Percentiles rank a stretch among this genome's conserved stretches.
Evolutionary conservation across 495 filamentous ascomycete genomes (phyloP).

Genomic region (Rostrohypoxylon terebratum): DNA sequence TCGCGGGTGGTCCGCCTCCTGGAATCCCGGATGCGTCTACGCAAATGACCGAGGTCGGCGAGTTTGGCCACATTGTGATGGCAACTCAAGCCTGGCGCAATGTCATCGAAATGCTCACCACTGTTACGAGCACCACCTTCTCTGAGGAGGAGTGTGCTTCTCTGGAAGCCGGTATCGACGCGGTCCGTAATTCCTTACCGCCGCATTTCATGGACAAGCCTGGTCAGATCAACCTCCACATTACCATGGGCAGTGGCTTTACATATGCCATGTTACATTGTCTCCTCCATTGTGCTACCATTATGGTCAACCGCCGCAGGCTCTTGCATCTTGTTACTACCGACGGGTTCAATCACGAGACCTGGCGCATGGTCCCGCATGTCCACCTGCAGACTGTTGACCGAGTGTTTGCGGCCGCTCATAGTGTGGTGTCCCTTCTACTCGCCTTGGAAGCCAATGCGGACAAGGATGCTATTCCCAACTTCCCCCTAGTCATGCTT

Average conservation of each 20-base stretch:
- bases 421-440: constrained; percentile 61
- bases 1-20: constrained; percentile 54
- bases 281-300: constrained; percentile 62
- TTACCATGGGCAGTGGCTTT: constrained; percentile 65
- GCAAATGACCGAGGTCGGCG: constrained; percentile 58
- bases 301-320: constrained; percentile 64
- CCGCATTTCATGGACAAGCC: constrained; percentile 63
- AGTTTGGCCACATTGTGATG: constrained; percentile 64
- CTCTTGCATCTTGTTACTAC: constrained; percentile 62
- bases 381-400: constrained; percentile 56
- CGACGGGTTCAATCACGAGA: constrained; percentile 58
- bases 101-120: constrained; percentile 64
- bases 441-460: constrained; percentile 58
- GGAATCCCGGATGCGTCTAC: constrained; percentile 49
- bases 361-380: constrained; percentile 57
- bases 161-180: constrained; percentile 60
- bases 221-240: constrained; percentile 63
- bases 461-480: constrained; percentile 62
- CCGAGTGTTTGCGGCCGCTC: constrained; percentile 61
- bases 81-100: constrained; percentile 65
- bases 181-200: constrained; percentile 58
- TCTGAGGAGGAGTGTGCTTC: constrained; percentile 57
- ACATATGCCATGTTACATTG: constrained; percentile 65
- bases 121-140: constrained; percentile 58
- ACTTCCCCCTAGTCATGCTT: constrained; percentile 65